These are phyloP conservation scores for Diplodia seriata DNA, from an alignment of 2,329 filamentous ascomycete genomes.

Conservation along the genomic window DNA sequence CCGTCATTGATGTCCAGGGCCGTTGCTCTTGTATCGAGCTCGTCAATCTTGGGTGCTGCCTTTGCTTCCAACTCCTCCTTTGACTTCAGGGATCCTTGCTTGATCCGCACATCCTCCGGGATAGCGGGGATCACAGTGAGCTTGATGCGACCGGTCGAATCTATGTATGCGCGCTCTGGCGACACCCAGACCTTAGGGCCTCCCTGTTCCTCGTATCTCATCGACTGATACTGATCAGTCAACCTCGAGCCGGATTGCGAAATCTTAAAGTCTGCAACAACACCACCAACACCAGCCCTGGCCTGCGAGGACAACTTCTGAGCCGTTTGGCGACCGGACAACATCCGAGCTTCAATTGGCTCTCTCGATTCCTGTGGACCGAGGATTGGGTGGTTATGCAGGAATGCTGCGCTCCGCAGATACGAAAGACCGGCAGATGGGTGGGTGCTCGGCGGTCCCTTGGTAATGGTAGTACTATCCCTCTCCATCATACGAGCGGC, in stretches of 20 bases:
- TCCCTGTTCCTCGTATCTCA: slow-evolving; percentile 55
- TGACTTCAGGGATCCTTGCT: slow-evolving; percentile 18
- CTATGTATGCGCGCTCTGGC: slow-evolving; percentile 55
- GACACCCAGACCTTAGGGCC: slow-evolving; percentile 62
- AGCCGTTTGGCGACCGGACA: slow-evolving; percentile 43
- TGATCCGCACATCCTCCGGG: slow-evolving; percentile 26
- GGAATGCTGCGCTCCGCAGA: slow-evolving; percentile 60
- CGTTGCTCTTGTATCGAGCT: not conserved
- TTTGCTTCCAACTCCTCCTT: slow-evolving; percentile 12
- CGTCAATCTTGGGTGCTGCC: slow-evolving; percentile 12
- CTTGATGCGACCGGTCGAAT: slow-evolving; percentile 53
- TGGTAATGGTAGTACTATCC: not conserved
- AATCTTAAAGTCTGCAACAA: slow-evolving; percentile 49
- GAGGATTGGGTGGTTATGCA: slow-evolving; percentile 66
- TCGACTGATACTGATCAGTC: slow-evolving; percentile 48
- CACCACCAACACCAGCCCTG: slow-evolving; percentile 54
- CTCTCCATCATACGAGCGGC: not conserved
- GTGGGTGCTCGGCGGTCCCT: slow-evolving; percentile 62
- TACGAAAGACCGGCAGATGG: slow-evolving; percentile 70
- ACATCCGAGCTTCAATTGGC: slow-evolving; percentile 64
- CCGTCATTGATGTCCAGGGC: not conserved
- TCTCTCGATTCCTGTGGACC: slow-evolving; percentile 62
- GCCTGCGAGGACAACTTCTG: slow-evolving; percentile 40
- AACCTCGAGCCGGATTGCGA: slow-evolving; percentile 38
- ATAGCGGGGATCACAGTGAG: slow-evolving; percentile 38